phyloP scores from a whole-genome alignment of 495 filamentous ascomycete genomes.

The Aspergillus affinis region DNA sequence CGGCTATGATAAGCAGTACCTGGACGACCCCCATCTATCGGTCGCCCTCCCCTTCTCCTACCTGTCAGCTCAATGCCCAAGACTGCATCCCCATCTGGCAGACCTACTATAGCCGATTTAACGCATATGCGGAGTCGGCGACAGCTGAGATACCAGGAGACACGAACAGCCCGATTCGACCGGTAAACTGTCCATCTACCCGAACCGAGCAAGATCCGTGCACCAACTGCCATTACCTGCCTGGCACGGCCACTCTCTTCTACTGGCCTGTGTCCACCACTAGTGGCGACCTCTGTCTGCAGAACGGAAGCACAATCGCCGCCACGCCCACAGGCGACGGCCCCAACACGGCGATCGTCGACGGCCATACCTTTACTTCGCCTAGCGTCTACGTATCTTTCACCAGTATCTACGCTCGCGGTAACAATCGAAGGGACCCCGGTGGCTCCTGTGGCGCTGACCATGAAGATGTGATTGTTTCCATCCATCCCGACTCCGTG shows the following conservation, averaged over 20 bases:
- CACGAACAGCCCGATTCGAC: conserved; percentile 23
- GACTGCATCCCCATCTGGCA: conserved; percentile 29
- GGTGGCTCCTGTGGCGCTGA: conserved; percentile 23
- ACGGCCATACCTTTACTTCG: conserved; percentile 24
- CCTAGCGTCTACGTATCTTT: conserved; percentile 28
- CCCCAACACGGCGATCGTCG: conserved; percentile 25
- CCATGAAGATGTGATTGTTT: conserved; percentile 22
- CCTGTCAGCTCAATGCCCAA: conserved; percentile 16
- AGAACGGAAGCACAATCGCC: conserved; percentile 26
- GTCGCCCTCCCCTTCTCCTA: conserved; percentile 9
- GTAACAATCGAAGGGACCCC: conserved; percentile 20
- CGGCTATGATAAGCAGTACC: conserved; percentile 7
- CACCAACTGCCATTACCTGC: conserved; percentile 26
- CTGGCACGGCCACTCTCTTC: conserved; percentile 27
- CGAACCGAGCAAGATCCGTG: conserved; percentile 20
- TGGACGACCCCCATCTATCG: conserved; percentile 15
- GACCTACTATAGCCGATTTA: conserved; percentile 20
- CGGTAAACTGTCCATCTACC: conserved; percentile 16
- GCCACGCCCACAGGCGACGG: conserved; percentile 15
- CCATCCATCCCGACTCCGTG: conserved; percentile 16
- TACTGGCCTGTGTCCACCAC: conserved; percentile 30
- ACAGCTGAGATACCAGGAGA: conserved; percentile 18
- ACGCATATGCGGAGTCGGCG: conserved; percentile 10
- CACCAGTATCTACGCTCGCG: conserved; percentile 26
- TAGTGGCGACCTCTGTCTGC: conserved; percentile 23